Evolutionary conservation across 495 filamentous ascomycete genomes (phyloP).

Genomic region (Podospora sp.): DNA sequence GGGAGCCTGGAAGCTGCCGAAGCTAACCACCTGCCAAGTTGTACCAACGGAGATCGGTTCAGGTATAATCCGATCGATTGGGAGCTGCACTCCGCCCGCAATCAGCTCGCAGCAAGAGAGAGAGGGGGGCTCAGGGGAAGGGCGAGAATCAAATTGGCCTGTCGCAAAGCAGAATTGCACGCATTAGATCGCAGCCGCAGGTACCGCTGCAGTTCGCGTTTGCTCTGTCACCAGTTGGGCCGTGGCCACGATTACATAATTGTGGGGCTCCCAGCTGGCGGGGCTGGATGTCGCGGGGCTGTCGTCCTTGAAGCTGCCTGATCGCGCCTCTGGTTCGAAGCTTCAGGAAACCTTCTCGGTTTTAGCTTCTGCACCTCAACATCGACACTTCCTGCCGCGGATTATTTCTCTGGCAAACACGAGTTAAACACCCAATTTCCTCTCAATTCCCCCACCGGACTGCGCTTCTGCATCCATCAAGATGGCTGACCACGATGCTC

Average conservation of each 20-base stretch:
- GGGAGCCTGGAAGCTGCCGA: conserved; percentile 12
- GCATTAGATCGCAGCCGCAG: no score
- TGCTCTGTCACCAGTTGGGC: no score
- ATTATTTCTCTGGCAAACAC: no score
- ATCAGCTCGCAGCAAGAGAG: no score
- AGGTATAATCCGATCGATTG: background rate
- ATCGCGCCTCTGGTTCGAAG: conserved; percentile 4
- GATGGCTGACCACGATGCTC: conserved; percentile 65
- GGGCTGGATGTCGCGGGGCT: conserved; percentile 13
- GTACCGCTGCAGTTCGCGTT: no score
- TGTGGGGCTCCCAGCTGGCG: background rate
- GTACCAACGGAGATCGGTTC: background rate
- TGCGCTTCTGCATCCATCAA: background rate
- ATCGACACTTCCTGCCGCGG: background rate
- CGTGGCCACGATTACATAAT: conserved; percentile 5
- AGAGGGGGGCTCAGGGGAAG: no score
- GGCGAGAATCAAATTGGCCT: no score
- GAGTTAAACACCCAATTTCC: background rate
- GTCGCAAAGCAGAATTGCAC: no score
- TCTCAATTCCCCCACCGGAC: background rate
- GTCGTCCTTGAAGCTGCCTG: conserved; percentile 18
- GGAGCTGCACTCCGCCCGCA: background rate
- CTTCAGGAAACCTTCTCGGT: background rate
- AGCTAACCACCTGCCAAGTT: background rate
- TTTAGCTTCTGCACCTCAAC: background rate